Base-by-base conservation (phyloP, 495 filamentous ascomycete species). In the Xylaria bambusicola region DNA sequence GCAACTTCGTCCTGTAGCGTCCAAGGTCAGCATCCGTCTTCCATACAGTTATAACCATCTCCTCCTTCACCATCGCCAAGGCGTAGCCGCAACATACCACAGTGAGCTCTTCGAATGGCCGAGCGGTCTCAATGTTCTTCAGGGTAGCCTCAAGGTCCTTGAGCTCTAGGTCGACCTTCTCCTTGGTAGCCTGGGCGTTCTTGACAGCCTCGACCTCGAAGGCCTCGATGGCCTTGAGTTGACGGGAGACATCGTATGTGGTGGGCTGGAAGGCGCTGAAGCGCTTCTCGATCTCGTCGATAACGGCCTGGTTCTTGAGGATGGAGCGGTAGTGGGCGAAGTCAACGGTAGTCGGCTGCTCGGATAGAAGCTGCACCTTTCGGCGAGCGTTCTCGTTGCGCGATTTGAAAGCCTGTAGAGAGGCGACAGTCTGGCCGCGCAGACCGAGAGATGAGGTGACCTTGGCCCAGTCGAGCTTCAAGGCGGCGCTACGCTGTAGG, bases 371-470 rank as follows among this genome's bases (percentile, higher is more conserved):
- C 72, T 84, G 82, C 33, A 98, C 81, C 79, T 92, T 93, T 79
- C 95, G 93, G 79, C 94, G 93, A 72, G 90, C 93, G 71, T 98
- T 93, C 66, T 99, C 95, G 82, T 98, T 97, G 78, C 95, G 94
- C 86, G 96, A 93, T 83, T 99, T 99, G 88, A 99, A 99, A 65
- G 90, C 80, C 73, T 91, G 86, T 51, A 99, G 90, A 53, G 93
- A 88, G 63, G 88, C 77, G 58, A 88, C 91, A 64, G 95, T 99
- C 77, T 90, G 89, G 71, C 95, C 95, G 79, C 89, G 91, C 75
- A 99, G 90, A 70, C 94, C 93, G 70, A 99, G 92, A 68, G 91
- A 93, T 75, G 82, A 85, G 75, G 86, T 86, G 71, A 98, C 84
- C 80, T 91, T 91, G 78, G 81, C 82, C 95, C 95, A 99, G 86